A percentile compares a stretch with the other conserved stretches of the same genome.
phyloP scores from a whole-genome alignment of 2,329 filamentous ascomycete species.

The Cercospora zeina region DNA sequence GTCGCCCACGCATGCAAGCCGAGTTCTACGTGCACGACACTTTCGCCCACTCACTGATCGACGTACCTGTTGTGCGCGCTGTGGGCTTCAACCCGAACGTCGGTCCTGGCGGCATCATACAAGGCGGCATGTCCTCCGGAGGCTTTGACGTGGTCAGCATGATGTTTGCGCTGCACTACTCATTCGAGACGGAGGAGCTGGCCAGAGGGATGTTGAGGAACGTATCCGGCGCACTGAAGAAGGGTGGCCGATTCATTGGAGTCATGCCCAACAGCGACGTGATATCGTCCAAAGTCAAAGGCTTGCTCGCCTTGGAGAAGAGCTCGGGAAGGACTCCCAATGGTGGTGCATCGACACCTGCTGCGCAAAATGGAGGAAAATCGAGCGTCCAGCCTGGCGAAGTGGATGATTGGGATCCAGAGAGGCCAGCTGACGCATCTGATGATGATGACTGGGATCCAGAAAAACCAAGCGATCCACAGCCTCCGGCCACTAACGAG shows the following conservation, averaged over 20 bases:
- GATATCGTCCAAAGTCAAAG: constrained; percentile 73
- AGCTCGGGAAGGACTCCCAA: constrained; percentile 43
- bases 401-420: constrained; percentile 41
- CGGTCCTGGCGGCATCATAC: constrained; percentile 60
- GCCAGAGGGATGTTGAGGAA: constrained; percentile 91
- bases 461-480: constrained; percentile 49
- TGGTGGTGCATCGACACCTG: constrained; percentile 22
- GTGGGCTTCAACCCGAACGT: constrained; percentile 81
- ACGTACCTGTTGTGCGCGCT: constrained; percentile 76
- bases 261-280: constrained; percentile 97
- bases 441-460: constrained; percentile 42
- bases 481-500: constrained; percentile 32
- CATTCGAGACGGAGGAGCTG: constrained; percentile 89
- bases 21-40: constrained; percentile 92
- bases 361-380: constrained; percentile 42
- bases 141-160: constrained; percentile 92
- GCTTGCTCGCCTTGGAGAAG: constrained; percentile 63
- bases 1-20: constrained; percentile 62
- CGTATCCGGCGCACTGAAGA: constrained; percentile 84
- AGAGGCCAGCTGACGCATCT: constrained; percentile 49
- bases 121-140: constrained; percentile 70
- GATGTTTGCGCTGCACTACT: constrained; percentile 99
- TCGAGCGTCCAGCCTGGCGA: constrained; percentile 27
- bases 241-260: constrained; percentile 90
- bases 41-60: constrained; percentile 78